These are phyloP conservation scores for Trichoderma virens DNA, from an alignment of 495 filamentous ascomycete species.

Conservation along the genomic window DNA sequence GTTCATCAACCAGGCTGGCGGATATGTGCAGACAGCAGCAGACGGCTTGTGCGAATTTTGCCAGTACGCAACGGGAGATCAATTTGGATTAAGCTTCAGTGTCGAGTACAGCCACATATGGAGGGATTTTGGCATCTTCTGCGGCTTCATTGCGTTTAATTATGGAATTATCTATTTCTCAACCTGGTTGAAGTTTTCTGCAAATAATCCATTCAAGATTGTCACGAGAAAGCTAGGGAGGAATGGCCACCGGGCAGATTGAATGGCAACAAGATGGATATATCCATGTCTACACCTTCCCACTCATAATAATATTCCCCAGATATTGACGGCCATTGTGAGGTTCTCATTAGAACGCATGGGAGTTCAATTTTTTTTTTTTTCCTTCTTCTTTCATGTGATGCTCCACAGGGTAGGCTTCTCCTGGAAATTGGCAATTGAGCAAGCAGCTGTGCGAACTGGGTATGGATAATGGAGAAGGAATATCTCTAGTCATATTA, in stretches of 20 bases:
- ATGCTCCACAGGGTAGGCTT: too few relatives aligned
- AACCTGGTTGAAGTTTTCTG: slow-evolving; percentile 34
- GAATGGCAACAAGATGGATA: background rate
- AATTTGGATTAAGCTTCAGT: slow-evolving; percentile 23
- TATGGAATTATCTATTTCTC: slow-evolving; percentile 42
- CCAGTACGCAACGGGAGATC: slow-evolving; percentile 20
- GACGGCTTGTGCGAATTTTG: slow-evolving; percentile 23
- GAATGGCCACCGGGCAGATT: background rate
- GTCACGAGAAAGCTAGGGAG: background rate
- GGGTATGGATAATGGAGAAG: too few relatives aligned
- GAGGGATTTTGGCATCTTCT: slow-evolving; percentile 45
- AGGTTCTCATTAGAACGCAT: too few relatives aligned
- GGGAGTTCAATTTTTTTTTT: too few relatives aligned
- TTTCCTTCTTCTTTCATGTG: too few relatives aligned
- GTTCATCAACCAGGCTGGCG: slow-evolving; percentile 38
- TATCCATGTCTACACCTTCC: too few relatives aligned
- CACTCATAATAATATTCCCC: too few relatives aligned
- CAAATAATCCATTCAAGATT: slow-evolving; percentile 18
- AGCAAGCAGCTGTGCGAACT: too few relatives aligned
- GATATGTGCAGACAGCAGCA: slow-evolving; percentile 41
- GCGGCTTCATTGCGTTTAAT: slow-evolving; percentile 49
- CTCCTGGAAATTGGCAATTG: too few relatives aligned
- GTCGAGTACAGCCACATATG: slow-evolving; percentile 25
- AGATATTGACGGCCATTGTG: too few relatives aligned
- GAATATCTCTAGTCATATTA: too few relatives aligned